A percentile compares a stretch with the other conserved stretches of the same genome.
These are phyloP conservation scores for Tuctoria greenei DNA, from an alignment of 176 grass and related monocot species.

Conservation along the genomic window DNA sequence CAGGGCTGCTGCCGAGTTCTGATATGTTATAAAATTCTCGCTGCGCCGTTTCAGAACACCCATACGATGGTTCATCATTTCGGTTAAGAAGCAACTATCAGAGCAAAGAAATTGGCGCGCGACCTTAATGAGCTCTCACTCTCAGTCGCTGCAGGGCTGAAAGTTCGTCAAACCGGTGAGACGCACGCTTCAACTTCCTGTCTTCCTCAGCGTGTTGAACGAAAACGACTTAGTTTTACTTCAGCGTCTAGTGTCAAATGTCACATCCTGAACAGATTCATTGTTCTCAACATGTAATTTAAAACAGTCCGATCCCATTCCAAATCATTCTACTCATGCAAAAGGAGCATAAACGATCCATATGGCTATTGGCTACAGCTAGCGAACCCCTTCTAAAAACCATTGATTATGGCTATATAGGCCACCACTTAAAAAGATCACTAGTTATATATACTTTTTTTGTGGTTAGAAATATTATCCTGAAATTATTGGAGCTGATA, in stretches of 20 bases:
- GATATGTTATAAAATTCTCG: neutral
- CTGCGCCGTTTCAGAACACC: neutral
- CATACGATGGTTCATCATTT: neutral
- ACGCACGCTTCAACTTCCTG: constrained; percentile 3
- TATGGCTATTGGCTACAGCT: too few relatives aligned
- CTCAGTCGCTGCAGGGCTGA: neutral
- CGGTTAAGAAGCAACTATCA: constrained; percentile 21
- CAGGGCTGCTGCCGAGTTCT: neutral
- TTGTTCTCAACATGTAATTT: neutral
- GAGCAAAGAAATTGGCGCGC: constrained; percentile 8
- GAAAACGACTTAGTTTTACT: constrained; percentile 17
- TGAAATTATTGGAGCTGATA: neutral
- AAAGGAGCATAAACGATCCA: neutral
- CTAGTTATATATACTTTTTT: neutral
- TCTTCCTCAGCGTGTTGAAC: neutral
- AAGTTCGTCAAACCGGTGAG: constrained; percentile 8
- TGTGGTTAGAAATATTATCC: neutral
- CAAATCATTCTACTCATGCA: neutral
- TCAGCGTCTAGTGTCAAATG: neutral
- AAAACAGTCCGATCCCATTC: neutral
- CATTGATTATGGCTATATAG: too few relatives aligned
- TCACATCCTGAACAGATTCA: constrained; percentile 6
- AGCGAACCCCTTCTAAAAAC: neutral
- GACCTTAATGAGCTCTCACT: neutral
- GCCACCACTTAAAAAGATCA: too few relatives aligned